phyloP scores from a whole-genome alignment of 768 basidiomycete genomes.

The Suillus occidentalis region DNA sequence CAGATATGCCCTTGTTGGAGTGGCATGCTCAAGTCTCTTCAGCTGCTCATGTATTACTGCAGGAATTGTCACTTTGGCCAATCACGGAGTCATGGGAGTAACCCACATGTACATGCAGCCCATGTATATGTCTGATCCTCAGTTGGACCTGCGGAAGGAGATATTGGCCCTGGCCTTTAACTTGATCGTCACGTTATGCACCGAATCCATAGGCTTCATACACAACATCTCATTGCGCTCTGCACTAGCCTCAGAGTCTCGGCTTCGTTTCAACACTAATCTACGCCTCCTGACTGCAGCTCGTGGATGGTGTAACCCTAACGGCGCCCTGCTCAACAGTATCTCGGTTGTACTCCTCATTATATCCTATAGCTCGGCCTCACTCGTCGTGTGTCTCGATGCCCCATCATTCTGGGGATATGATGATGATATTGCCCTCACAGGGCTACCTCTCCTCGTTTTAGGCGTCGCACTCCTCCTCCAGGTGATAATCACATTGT shows the following conservation, averaged over 20 bases:
- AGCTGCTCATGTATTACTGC: conserved; percentile 24
- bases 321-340: conserved; percentile 20
- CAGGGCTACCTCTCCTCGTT: conserved; percentile 27
- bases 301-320: conserved; percentile 20
- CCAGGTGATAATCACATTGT: conserved; percentile 26
- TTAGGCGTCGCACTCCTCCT: conserved; percentile 24
- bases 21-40: conserved; percentile 23
- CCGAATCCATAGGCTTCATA: conserved; percentile 30
- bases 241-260: conserved; percentile 25
- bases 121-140: too few relatives aligned
- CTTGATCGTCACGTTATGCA: conserved; percentile 26
- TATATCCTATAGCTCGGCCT: conserved; percentile 28
- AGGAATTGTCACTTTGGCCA: conserved; percentile 22
- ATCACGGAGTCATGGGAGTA: conserved; percentile 5
- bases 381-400: conserved; percentile 18
- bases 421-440: conserved; percentile 15
- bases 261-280: conserved; percentile 31
- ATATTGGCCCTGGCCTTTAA: conserved; percentile 24
- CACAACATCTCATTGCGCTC: conserved; percentile 29
- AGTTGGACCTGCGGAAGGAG: conserved; percentile 11
- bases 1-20: conserved; percentile 23
- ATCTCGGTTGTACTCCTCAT: conserved; percentile 30
- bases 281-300: conserved; percentile 28
- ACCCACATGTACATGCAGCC: too few relatives aligned
- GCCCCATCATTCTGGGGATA: background rate